phyloP scores from a whole-genome alignment of 176 grass and related monocot species.

The Carex littledalei region DNA sequence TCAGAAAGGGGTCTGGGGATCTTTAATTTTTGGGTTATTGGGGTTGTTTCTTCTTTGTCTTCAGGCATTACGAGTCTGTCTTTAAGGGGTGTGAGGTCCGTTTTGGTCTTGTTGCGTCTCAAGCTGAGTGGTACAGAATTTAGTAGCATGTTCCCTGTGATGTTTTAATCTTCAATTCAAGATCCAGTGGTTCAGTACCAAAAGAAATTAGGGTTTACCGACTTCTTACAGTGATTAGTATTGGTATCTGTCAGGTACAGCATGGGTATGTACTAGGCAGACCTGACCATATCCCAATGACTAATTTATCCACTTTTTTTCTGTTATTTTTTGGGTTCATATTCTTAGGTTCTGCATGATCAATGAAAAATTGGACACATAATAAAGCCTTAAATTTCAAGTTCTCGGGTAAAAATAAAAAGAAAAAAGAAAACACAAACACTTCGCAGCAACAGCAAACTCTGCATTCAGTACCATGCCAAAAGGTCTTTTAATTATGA shows the following conservation, averaged over 20 bases:
- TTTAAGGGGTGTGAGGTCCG: constrained; percentile 53
- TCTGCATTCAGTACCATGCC: not conserved
- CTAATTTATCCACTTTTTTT: not conserved
- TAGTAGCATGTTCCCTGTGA: constrained; percentile 35
- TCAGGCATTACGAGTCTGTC: constrained; percentile 75
- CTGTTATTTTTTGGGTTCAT: not conserved
- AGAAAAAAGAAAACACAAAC: not conserved
- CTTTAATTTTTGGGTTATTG: constrained; percentile 53
- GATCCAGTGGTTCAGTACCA: not conserved
- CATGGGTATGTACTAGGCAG: not conserved
- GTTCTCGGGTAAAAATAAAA: not conserved
- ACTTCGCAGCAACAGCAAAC: not conserved
- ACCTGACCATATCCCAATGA: not conserved
- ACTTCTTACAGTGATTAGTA: not conserved
- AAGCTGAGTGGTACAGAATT: constrained; percentile 42
- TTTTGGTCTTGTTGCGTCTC: constrained; percentile 31
- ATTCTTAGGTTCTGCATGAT: not conserved
- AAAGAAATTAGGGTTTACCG: not conserved
- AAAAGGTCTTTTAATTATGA: not conserved
- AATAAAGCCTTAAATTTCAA: not conserved
- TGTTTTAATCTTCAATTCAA: not conserved
- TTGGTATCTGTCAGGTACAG: not conserved
- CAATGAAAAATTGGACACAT: not conserved
- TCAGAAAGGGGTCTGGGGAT: constrained; percentile 43
- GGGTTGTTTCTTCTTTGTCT: constrained; percentile 35